phyloP scores from a whole-genome alignment of 306 rosid species.

The Calophaca sinica region DNA sequence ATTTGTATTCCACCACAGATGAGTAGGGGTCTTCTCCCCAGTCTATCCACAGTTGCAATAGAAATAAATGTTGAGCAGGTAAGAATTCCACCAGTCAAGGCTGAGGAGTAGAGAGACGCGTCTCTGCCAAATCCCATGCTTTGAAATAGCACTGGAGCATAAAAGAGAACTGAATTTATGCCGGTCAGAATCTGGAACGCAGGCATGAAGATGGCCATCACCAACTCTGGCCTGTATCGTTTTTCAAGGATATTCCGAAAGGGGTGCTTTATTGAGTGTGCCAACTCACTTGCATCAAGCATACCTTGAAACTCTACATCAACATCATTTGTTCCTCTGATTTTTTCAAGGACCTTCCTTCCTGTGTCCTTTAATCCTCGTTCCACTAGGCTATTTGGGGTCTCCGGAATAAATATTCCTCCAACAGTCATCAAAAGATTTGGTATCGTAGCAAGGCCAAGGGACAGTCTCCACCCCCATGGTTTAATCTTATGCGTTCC shows the following conservation, averaged over 20 bases:
- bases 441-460: constrained; percentile 45
- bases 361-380: constrained; percentile 62
- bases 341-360: constrained; percentile 52
- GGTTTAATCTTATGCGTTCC: constrained; percentile 74
- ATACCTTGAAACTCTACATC: no score
- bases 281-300: no score
- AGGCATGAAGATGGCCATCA: constrained; percentile 86
- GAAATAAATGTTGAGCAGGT: constrained; percentile 66
- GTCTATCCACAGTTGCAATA: constrained; percentile 73
- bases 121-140: constrained; percentile 55
- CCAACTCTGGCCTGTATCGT: constrained; percentile 72
- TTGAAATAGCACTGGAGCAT: no score
- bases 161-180: constrained; percentile 57
- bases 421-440: constrained; percentile 66
- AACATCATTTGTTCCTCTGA: no score
- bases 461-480: constrained; percentile 88
- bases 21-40: constrained; percentile 74
- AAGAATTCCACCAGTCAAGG: constrained; percentile 63
- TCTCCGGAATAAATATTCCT: constrained; percentile 33
- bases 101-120: constrained; percentile 79
- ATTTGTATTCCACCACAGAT: constrained; percentile 83
- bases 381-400: constrained; percentile 82
- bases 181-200: constrained; percentile 85
- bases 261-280: no score
- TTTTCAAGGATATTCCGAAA: constrained; percentile 66